Conservation (phyloP, 805 yeast species). For the Saccharomyces kudriavzevii region DNA sequence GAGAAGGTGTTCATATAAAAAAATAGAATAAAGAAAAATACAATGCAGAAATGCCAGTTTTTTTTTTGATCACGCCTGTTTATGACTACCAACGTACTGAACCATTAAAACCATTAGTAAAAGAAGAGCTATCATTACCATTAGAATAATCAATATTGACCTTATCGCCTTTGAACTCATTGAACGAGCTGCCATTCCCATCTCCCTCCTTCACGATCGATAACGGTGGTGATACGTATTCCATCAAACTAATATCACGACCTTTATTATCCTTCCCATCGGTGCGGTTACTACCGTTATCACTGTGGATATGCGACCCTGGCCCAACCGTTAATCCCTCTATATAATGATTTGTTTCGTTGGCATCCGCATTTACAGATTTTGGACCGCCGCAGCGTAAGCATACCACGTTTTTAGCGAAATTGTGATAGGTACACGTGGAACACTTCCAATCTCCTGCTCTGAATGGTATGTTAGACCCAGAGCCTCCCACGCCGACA, state of each 20-base stretch:
- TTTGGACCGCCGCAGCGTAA: conserved; percentile 79
- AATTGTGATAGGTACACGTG: conserved; percentile 78
- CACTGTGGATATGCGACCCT: not conserved
- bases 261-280: conserved; percentile 6
- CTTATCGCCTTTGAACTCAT: not conserved
- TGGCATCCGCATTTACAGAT: conserved; percentile 9
- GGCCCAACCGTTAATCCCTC: not conserved
- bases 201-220: not conserved
- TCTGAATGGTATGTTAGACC: conserved; percentile 72
- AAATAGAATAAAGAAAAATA: not conserved
- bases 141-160: not conserved
- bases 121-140: not conserved
- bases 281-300: conserved; percentile 2
- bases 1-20: not conserved
- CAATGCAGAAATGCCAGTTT: not conserved
- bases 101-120: not conserved
- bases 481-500: conserved; percentile 27
- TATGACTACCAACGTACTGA: not conserved
- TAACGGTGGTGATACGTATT: conserved; percentile 1
- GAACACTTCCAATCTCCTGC: conserved; percentile 96
- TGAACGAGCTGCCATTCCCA: not conserved
- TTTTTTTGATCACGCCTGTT: not conserved
- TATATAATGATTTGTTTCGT: conserved; percentile 5
- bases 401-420: conserved; percentile 83
- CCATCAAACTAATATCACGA: conserved; percentile 8